These are phyloP conservation scores for Gyrodon lividus DNA, from an alignment of 768 basidiomycete species.

Conservation along the genomic window DNA sequence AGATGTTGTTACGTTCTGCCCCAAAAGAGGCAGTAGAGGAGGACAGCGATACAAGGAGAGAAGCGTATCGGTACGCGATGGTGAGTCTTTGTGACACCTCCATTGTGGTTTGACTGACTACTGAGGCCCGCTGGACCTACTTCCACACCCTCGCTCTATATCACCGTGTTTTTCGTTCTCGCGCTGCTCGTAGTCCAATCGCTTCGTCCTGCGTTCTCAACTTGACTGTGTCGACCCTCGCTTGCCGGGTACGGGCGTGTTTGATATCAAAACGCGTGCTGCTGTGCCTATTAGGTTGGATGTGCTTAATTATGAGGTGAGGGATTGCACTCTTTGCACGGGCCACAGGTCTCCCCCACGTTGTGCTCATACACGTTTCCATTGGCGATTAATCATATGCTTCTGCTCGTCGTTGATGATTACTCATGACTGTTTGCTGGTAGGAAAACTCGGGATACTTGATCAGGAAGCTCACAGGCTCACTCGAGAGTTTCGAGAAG, in stretches of 20 bases:
- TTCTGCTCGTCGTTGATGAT: neutral
- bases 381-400: too few relatives aligned
- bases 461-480: slow-evolving; percentile 62
- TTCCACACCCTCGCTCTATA: too few relatives aligned
- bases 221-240: slow-evolving; percentile 82
- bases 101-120: neutral
- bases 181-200: slow-evolving; percentile 30
- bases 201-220: slow-evolving; percentile 91
- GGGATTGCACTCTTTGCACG: neutral
- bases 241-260: slow-evolving; percentile 87
- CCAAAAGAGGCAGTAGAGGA: slow-evolving; percentile 21
- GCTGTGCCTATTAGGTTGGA: slow-evolving; percentile 83
- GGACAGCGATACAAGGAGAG: slow-evolving; percentile 41
- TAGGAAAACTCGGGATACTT: slow-evolving; percentile 81
- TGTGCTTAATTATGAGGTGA: slow-evolving; percentile 74
- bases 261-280: slow-evolving; percentile 96
- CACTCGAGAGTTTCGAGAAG: slow-evolving; percentile 78
- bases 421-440: neutral
- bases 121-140: too few relatives aligned
- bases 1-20: slow-evolving; percentile 44
- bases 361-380: too few relatives aligned
- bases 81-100: slow-evolving; percentile 38
- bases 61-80: slow-evolving; percentile 87
- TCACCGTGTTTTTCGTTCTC: too few relatives aligned
- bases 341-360: too few relatives aligned